Evolutionary conservation across 2,329 filamentous ascomycete genomes (phyloP).

Genomic region (Phyllosticta ampelicida): DNA sequence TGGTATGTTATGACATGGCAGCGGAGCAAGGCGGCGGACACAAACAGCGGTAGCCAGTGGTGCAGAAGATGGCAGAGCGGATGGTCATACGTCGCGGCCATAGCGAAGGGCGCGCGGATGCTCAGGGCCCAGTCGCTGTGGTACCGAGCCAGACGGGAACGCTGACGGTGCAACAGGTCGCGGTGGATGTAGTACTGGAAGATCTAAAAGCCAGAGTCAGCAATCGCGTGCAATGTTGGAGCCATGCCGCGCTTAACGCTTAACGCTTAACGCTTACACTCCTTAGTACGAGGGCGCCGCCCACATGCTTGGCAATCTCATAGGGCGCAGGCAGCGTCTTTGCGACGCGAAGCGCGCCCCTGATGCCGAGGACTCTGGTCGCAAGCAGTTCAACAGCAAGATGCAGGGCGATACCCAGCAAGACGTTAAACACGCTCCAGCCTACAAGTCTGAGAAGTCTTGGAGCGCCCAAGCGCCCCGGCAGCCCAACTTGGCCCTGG

Average conservation of each 20-base stretch:
- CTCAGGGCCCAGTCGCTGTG: conserved; percentile 42
- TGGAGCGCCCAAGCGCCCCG: conserved; percentile 28
- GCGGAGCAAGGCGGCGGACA: conserved; percentile 53
- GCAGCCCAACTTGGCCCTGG: conserved; percentile 44
- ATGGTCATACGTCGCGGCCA: conserved; percentile 58
- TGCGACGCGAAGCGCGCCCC: conserved; percentile 49
- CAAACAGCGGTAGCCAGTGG: conserved; percentile 53
- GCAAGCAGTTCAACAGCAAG: conserved; percentile 44
- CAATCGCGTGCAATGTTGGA: neutral
- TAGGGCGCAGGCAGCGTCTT: conserved; percentile 55
- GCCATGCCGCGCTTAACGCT: conserved; percentile 12
- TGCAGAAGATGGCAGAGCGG: conserved; percentile 53
- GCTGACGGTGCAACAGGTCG: conserved; percentile 47
- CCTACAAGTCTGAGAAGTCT: conserved; percentile 30
- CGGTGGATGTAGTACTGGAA: conserved; percentile 68
- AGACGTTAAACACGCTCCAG: conserved; percentile 46
- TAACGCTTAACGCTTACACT: conserved; percentile 42
- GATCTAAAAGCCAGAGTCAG: conserved; percentile 30
- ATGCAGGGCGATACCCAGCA: conserved; percentile 44
- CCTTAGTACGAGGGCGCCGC: conserved; percentile 43
- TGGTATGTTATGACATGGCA: conserved; percentile 66
- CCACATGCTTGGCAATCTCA: conserved; percentile 45
- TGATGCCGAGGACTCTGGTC: conserved; percentile 41
- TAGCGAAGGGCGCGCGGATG: conserved; percentile 37
- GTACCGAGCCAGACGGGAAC: conserved; percentile 21